These are phyloP conservation scores for Dipodascus geniculatus DNA, from an alignment of 805 yeast genomes.

Conservation along the genomic window DNA sequence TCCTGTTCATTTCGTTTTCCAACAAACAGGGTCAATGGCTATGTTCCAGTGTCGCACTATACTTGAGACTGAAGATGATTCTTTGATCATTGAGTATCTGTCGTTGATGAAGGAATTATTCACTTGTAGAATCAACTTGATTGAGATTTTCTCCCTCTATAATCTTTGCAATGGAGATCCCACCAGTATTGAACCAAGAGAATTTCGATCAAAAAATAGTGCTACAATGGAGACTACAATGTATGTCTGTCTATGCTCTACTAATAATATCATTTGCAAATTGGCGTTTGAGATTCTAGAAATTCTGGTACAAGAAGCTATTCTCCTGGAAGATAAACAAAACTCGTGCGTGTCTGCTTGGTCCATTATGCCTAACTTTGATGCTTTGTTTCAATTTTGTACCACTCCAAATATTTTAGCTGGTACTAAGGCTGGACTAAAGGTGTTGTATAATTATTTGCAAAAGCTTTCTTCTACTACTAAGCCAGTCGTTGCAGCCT, in stretches of 20 bases:
- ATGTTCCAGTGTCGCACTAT: neutral
- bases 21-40: neutral
- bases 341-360: constrained; percentile 10
- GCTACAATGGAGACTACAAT: constrained; percentile 39
- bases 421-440: constrained; percentile 65
- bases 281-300: constrained; percentile 33
- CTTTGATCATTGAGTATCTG: neutral
- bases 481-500: constrained; percentile 29
- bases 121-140: constrained; percentile 16
- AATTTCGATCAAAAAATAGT: constrained; percentile 22
- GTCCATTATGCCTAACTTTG: constrained; percentile 24
- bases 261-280: constrained; percentile 38
- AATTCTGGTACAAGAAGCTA: constrained; percentile 20
- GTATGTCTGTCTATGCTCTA: constrained; percentile 40
- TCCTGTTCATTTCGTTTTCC: neutral
- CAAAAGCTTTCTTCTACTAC: constrained; percentile 21
- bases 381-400: constrained; percentile 33
- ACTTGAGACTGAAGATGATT: neutral
- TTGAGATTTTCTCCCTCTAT: constrained; percentile 19
- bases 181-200: constrained; percentile 21
- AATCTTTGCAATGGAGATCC: constrained; percentile 17
- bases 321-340: constrained; percentile 14
- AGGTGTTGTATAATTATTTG: constrained; percentile 39
- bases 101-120: neutral
- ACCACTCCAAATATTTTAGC: constrained; percentile 47